These are phyloP conservation scores for Russula dissimulans DNA, from an alignment of 768 basidiomycete species.

Conservation along the genomic window DNA sequence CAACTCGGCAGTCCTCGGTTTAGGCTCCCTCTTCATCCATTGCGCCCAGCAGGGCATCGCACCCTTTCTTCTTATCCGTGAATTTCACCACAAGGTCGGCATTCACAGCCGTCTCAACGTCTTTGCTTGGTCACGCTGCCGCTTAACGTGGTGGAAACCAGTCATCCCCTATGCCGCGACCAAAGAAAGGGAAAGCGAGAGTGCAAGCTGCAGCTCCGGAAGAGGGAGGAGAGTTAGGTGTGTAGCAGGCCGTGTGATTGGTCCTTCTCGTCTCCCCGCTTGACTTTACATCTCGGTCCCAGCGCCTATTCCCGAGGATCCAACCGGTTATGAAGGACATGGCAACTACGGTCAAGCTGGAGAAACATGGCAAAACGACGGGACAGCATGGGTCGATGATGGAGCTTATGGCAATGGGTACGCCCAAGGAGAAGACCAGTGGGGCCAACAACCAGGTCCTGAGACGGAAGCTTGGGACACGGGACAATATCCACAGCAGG, in stretches of 20 bases:
- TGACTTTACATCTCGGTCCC: background rate
- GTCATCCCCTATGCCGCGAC: slow-evolving; percentile 5
- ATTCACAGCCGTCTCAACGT: background rate
- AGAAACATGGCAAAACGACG: background rate
- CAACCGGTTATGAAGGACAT: background rate
- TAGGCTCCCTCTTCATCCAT: background rate
- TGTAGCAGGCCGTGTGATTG: slow-evolving; percentile 7
- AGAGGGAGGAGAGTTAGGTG: slow-evolving; percentile 14
- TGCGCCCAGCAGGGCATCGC: background rate
- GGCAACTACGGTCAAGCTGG: background rate
- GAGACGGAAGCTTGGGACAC: background rate
- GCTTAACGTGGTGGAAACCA: background rate
- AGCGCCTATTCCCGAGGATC: slow-evolving; percentile 17
- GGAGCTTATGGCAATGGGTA: slow-evolving; percentile 6
- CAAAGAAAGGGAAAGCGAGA: slow-evolving; percentile 18
- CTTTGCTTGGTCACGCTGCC: background rate
- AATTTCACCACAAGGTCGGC: background rate
- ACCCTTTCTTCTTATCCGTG: background rate
- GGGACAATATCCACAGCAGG: slow-evolving; percentile 5
- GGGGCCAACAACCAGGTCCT: background rate
- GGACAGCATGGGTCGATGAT: background rate
- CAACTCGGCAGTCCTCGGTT: background rate
- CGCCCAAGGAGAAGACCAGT: slow-evolving; percentile 1
- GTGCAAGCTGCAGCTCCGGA: slow-evolving; percentile 2
- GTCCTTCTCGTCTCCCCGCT: background rate